Percentiles rank a stretch among this genome's conserved stretches.
phyloP scores from a whole-genome alignment of 2,329 filamentous ascomycete species.

The Clonostachys rhizophaga region DNA sequence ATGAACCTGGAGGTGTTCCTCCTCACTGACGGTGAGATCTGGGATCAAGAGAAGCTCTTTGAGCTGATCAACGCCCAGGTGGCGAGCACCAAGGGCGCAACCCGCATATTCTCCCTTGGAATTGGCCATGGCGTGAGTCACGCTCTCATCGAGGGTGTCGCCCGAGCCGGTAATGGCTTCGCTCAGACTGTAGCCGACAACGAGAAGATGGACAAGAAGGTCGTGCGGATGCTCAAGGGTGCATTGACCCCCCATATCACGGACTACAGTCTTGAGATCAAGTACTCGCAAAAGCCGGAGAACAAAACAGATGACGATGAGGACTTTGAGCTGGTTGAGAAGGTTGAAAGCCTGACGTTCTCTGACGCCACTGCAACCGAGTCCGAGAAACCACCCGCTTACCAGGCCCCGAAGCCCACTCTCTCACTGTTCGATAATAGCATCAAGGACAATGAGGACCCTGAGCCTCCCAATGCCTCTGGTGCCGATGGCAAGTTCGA shows the following conservation, averaged over 20 bases:
- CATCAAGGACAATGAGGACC: constrained; percentile 34
- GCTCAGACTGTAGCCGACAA: constrained; percentile 55
- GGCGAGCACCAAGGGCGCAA: constrained; percentile 28
- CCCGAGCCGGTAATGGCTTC: constrained; percentile 51
- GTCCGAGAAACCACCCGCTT: constrained; percentile 4
- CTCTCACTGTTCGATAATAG: constrained; percentile 58
- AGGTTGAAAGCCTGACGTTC: constrained; percentile 38
- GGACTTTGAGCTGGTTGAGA: constrained; percentile 61
- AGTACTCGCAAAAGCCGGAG: constrained; percentile 31
- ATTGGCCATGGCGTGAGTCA: constrained; percentile 47
- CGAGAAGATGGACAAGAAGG: constrained; percentile 64
- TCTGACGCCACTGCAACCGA: constrained; percentile 1
- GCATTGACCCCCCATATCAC: constrained; percentile 61
- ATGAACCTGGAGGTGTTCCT: constrained; percentile 49
- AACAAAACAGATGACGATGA: constrained; percentile 21
- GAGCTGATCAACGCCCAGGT: constrained; percentile 35
- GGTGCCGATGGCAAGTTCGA: constrained; percentile 29
- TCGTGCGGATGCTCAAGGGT: constrained; percentile 71
- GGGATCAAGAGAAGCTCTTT: constrained; percentile 37
- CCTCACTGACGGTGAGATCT: constrained; percentile 53
- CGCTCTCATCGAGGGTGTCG: constrained; percentile 48
- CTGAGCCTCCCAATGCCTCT: constrained; percentile 14
- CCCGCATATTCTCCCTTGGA: constrained; percentile 50
- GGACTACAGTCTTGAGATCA: constrained; percentile 60
- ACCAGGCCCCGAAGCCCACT: constrained; percentile 20